Evolutionary conservation across 169 alveolate species (phyloP).

Genomic region (Eimeria falciformis): DNA sequence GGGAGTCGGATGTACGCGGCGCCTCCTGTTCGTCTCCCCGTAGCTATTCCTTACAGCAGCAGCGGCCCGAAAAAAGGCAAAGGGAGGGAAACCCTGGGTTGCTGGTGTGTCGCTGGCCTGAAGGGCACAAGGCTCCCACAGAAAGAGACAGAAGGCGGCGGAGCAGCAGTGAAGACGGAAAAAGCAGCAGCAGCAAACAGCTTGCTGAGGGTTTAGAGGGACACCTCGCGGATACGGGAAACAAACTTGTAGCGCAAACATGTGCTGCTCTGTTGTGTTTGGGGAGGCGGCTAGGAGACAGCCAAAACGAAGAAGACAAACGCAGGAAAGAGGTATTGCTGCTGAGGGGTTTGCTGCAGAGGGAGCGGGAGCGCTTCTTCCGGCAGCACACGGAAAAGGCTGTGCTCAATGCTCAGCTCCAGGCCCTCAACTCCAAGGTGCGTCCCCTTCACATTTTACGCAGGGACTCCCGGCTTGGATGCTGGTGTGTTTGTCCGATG

Average conservation of each 20-base stretch:
- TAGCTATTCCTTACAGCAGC: no score
- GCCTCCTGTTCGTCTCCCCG: no score
- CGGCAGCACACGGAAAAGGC: background rate
- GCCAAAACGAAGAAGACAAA: background rate
- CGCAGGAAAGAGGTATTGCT: background rate
- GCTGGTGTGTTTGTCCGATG: background rate
- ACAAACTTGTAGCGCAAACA: background rate
- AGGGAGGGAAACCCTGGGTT: background rate
- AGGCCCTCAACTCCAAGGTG: background rate
- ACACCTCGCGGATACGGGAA: background rate
- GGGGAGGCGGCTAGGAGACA: background rate
- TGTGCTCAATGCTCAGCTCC: background rate
- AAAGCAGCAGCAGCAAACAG: conserved; percentile 1
- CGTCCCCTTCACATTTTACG: background rate
- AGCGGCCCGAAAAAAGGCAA: background rate
- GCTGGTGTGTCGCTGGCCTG: conserved; percentile 19
- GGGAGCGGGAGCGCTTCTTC: background rate
- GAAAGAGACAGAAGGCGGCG: background rate
- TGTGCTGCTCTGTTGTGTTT: background rate
- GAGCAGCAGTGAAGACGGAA: background rate
- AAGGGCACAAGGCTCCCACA: background rate
- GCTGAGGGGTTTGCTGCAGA: background rate
- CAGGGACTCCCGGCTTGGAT: background rate
- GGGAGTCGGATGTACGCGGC: no score
- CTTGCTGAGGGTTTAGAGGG: background rate